Evolutionary conservation across 139 green algal species (phyloP), one percentile per base, ranked within the genome.

Genomic region (Chlorella sp.): DNA sequence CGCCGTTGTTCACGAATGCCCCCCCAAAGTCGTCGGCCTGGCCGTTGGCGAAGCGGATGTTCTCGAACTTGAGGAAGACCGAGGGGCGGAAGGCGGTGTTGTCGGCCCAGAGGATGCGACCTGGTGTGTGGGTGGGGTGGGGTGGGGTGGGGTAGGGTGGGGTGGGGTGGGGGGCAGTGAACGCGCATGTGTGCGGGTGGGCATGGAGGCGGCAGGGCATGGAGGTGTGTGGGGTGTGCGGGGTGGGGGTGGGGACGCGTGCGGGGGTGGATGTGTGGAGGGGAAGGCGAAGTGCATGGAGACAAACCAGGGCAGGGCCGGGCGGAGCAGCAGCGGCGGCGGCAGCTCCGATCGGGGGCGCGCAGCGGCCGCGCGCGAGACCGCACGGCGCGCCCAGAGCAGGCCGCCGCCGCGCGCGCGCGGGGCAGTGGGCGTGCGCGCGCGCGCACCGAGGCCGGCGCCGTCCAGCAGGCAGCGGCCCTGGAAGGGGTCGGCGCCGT

Each of bases 391-490:
- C 38, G 38, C 11, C 25, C 5, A 46, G 35, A 1, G 17, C 35
- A 48, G 35, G 60, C 60, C 33, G 36, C 25, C 35, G 14, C 46
- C 14, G 14, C 46, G 14, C 14, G 14, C 46, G 46, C 46, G 6
- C 59, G 35, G 4, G 14, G 59, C 59, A 27, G 33, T 42, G 42
- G 1, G n/a, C 25, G 14, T 9, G 8, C 15, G 27, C 62, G 17
- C 17, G 6, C 2, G 2, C 72, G 53, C 72, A 71, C 72, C 65
- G n/a, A 68, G 33, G 21, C 45, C 15, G 38, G 71, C 71, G 35
- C 36, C 79, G 15, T 84, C 71, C 1, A 84, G 71, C 27, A 84
- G 53, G 64, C 79, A 84, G 43, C 62, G 62, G 12, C 79, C 79
- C 5, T 65, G 55, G 41, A 68, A 84, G 41, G 77, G 77, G n/a